Evolutionary conservation across 169 alveolate species (phyloP), one percentile per base, ranked within the genome.

Genomic region (Theileria luwenshuni): DNA sequence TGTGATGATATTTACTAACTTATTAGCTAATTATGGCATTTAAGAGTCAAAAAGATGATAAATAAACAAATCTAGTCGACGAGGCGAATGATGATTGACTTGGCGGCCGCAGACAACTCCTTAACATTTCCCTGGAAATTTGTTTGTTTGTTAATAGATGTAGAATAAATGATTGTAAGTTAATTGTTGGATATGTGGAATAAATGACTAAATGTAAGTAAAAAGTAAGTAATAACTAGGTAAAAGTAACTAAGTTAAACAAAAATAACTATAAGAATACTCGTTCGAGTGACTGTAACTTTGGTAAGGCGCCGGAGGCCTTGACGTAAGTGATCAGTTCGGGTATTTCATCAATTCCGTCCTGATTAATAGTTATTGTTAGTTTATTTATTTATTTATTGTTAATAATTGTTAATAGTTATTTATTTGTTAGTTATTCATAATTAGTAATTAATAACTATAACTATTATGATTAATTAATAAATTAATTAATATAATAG

Each of bases 341-440:
- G 12, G 92, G 88, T 51, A 90, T 32, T 62, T 91, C 95, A 30
- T 90, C 95, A 41, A 83, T 85, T 28, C 90, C 94, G 43, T 91
- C 94, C 75, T 81, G 69, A n/a, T 73, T 35, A 15, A n/a, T n/a
- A n/a, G n/a, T n/a, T n/a, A n/a, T n/a, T n/a, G n/a, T n/a, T n/a
- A n/a, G n/a, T 68, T 27, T 23, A 35, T 45, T 17, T 45, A 45
- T 45, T 17, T 17, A 45, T 45, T 45, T 17, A 45, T 45, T 45
- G n/a, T 17, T 45, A 17, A 45, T n/a, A n/a, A n/a, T n/a, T n/a
- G n/a, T n/a, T n/a, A n/a, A n/a, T n/a, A n/a, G n/a, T n/a, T n/a
- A n/a, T n/a, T n/a, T n/a, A n/a, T n/a, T n/a, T n/a, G n/a, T n/a
- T n/a, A n/a, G n/a, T n/a, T n/a, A n/a, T n/a, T n/a, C n/a, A n/a